phyloP scores from a whole-genome alignment of 1,139 yeast genomes.

The Pichia norvegensis region DNA sequence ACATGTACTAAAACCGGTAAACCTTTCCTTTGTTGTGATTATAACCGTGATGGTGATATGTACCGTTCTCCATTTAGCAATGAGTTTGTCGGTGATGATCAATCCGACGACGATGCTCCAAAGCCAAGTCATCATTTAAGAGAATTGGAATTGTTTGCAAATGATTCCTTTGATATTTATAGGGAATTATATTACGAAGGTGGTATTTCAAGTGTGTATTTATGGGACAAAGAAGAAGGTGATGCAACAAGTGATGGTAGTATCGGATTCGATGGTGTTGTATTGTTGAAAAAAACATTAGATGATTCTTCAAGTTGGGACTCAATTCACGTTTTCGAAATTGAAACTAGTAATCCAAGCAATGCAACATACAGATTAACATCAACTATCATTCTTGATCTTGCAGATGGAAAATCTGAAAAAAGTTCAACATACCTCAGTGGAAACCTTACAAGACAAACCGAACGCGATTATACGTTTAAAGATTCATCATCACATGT shows the following conservation, averaged over 20 bases:
- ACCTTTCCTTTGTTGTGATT: constrained; percentile 79
- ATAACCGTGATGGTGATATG: constrained; percentile 90
- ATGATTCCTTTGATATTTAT: constrained; percentile 87
- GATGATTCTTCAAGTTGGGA: constrained; percentile 26
- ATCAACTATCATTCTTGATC: constrained; percentile 77
- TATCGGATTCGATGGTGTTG: constrained; percentile 82
- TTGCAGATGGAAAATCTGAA: constrained; percentile 25
- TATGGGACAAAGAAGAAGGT: constrained; percentile 73
- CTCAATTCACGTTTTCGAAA: constrained; percentile 73
- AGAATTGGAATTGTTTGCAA: constrained; percentile 70
- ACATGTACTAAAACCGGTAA: constrained; percentile 57
- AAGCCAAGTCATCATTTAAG: constrained; percentile 64
- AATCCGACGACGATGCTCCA: constrained; percentile 61
- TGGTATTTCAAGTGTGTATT: constrained; percentile 79
- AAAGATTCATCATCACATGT: constrained; percentile 57
- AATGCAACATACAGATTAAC: constrained; percentile 67
- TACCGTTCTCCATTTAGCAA: constrained; percentile 91
- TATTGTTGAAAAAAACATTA: constrained; percentile 66
- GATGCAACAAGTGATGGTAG: constrained; percentile 36
- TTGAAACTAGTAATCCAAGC: constrained; percentile 34
- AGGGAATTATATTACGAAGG: constrained; percentile 94
- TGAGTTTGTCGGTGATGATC: constrained; percentile 56
- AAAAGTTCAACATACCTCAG: constrained; percentile 40
- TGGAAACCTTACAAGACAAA: constrained; percentile 81
- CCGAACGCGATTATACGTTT: constrained; percentile 42